phyloP scores from a whole-genome alignment of 768 basidiomycete species.

The Kwoniella dejecticola region DNA sequence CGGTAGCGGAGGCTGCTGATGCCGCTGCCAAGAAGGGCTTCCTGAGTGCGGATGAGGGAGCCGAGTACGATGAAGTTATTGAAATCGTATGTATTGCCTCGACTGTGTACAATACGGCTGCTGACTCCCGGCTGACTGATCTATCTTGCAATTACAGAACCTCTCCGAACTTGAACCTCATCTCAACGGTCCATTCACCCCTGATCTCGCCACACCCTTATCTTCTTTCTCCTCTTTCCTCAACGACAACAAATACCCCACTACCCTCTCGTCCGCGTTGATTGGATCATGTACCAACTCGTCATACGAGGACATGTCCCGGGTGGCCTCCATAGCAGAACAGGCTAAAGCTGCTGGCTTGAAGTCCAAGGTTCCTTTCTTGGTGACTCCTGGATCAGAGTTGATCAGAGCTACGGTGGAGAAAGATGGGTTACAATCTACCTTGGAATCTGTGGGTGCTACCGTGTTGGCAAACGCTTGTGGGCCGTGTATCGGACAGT shows the following conservation, averaged over 20 bases:
- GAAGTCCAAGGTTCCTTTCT: constrained; percentile 63
- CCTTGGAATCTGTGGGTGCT: constrained; percentile 85
- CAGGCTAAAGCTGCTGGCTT: constrained; percentile 86
- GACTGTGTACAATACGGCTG: background rate
- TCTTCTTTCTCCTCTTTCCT: constrained; percentile 83
- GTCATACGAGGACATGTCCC: constrained; percentile 85
- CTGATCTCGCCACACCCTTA: constrained; percentile 90
- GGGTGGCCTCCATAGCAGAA: constrained; percentile 83
- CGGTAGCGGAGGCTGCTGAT: constrained; percentile 85
- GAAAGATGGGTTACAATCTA: constrained; percentile 80
- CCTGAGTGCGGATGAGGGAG: constrained; percentile 78
- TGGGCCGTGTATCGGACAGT: constrained; percentile 98
- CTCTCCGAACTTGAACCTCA: constrained; percentile 85
- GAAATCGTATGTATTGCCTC: constrained; percentile 68
- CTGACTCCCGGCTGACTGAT: constrained; percentile 5
- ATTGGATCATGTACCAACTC: constrained; percentile 99
- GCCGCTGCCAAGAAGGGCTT: constrained; percentile 75
- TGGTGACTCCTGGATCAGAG: constrained; percentile 63
- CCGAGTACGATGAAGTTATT: constrained; percentile 91
- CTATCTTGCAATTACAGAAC: constrained; percentile 61
- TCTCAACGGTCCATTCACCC: constrained; percentile 96
- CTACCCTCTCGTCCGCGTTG: constrained; percentile 82
- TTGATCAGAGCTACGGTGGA: constrained; percentile 97
- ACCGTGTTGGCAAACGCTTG: constrained; percentile 95
- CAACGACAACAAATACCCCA: constrained; percentile 82